Percentiles rank a stretch among this genome's conserved stretches.
Evolutionary conservation across 768 basidiomycete species (phyloP).

Genomic region (Cystofilobasidium bisporidii): DNA sequence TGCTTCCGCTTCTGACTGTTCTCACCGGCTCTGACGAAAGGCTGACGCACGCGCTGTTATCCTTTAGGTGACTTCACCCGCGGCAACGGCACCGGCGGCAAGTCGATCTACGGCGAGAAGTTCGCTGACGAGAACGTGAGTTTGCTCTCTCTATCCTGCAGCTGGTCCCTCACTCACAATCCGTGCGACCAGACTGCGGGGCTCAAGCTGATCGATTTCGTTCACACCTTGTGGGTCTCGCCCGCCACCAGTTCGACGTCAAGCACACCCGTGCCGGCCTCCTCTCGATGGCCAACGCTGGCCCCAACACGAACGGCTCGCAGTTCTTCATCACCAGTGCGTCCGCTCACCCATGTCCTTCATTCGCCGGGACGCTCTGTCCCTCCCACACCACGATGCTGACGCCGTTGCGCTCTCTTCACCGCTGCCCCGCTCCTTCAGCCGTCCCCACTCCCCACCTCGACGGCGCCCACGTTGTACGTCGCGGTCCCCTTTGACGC

Average conservation of each 20-base stretch:
- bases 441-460: slow-evolving; percentile 14
- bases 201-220: no score
- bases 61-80: slow-evolving; percentile 25
- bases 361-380: no score
- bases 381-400: no score
- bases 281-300: slow-evolving; percentile 81
- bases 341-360: no score
- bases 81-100: slow-evolving; percentile 27
- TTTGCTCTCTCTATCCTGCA: background rate
- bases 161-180: no score
- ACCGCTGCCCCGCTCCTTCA: background rate
- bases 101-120: slow-evolving; percentile 88
- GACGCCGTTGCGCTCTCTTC: background rate
- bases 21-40: background rate
- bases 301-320: slow-evolving; percentile 47
- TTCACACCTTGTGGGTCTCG: background rate
- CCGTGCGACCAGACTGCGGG: no score
- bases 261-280: slow-evolving; percentile 80
- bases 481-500: background rate
- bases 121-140: slow-evolving; percentile 50
- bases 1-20: background rate
- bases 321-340: slow-evolving; percentile 36
- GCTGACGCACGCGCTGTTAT: background rate
- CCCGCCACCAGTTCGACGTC: slow-evolving; percentile 90
- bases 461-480: slow-evolving; percentile 26